Evolutionary conservation across 1,139 yeast species (phyloP).

Genomic region (Hyphopichia fennica): DNA sequence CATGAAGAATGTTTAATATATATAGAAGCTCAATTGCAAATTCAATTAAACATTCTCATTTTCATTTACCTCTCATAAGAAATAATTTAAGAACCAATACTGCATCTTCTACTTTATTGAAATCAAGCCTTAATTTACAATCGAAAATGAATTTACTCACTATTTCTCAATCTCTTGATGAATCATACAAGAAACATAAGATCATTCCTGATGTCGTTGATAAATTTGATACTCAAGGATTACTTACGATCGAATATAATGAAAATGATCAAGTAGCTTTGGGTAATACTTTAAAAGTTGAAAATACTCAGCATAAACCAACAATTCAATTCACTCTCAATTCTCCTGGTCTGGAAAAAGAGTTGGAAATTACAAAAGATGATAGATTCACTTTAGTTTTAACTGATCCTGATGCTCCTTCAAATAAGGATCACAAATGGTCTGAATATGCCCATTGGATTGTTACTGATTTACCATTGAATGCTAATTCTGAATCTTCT

Average conservation of each 20-base stretch:
- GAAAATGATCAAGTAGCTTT: slow-evolving; percentile 65
- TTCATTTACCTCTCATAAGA: too few species aligned
- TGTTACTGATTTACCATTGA: slow-evolving; percentile 59
- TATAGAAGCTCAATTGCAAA: slow-evolving; percentile 7
- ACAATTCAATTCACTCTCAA: slow-evolving; percentile 65
- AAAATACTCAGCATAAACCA: slow-evolving; percentile 67
- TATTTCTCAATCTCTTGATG: slow-evolving; percentile 63
- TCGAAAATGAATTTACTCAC: slow-evolving; percentile 47
- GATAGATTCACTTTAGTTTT: slow-evolving; percentile 71
- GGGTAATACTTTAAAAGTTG: slow-evolving; percentile 71
- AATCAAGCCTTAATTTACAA: not conserved
- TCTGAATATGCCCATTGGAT: slow-evolving; percentile 84
- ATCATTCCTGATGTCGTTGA: slow-evolving; percentile 65
- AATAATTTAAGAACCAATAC: not conserved
- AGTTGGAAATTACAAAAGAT: slow-evolving; percentile 39
- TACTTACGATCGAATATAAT: slow-evolving; percentile 48
- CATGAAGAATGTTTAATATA: slow-evolving; percentile 6
- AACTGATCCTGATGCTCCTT: slow-evolving; percentile 95
- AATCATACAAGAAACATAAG: slow-evolving; percentile 58
- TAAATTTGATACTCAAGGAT: slow-evolving; percentile 45
- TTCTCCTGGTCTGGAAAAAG: slow-evolving; percentile 38
- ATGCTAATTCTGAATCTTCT: slow-evolving; percentile 19
- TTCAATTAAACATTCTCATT: slow-evolving; percentile 2
- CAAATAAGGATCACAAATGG: slow-evolving; percentile 79
- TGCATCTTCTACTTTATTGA: not conserved